Evolutionary conservation across 331 rosid genomes (phyloP), one percentile per base, ranked within the genome.

Genomic region (Telfairia occidentalis): DNA sequence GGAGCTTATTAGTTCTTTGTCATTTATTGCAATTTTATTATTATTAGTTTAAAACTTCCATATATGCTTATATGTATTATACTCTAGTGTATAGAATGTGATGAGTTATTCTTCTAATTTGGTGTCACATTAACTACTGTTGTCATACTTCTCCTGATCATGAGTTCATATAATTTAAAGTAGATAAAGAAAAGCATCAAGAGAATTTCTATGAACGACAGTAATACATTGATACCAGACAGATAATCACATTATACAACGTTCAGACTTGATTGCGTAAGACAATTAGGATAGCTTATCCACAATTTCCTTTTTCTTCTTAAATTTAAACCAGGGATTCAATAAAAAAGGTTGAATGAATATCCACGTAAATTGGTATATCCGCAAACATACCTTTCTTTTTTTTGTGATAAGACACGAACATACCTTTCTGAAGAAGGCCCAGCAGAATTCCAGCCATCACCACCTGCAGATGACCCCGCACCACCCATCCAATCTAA

Each of bases 401-500:
- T n/a, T n/a, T n/a, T n/a, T n/a, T n/a, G n/a, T n/a, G n/a, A n/a
- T n/a, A n/a, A n/a, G n/a, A n/a, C 34, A 57, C 61, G 79, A 45
- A 71, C 30, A 66, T 86, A 93, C 98, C 98, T 74, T 73, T 79
- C 97, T 77, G 84, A 50, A 71, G 96, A 81, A 2, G 66, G 21
- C 50, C 85, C 94, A 49, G 89, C 97, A 79, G 85, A 53, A 83
- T 88, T 86, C 98, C 98, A 91, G 52, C 84, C 87, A 38, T 85
- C 92, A 80, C 86, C 82, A 1, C 82, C 92, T 1, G 86, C 81
- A 30, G 96, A 90, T 2, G 91, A 77, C 78, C 92, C 97, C 4
- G 77, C 83, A 76, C 88, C 95, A 78, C 74, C 78, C 78, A 80
- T 74, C 98, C 97, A 91, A 89, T 89, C 97, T 93, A 79, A 69